Evolutionary conservation across 2,329 filamentous ascomycete genomes (phyloP).

Genomic region (Exserohilum rostratum): DNA sequence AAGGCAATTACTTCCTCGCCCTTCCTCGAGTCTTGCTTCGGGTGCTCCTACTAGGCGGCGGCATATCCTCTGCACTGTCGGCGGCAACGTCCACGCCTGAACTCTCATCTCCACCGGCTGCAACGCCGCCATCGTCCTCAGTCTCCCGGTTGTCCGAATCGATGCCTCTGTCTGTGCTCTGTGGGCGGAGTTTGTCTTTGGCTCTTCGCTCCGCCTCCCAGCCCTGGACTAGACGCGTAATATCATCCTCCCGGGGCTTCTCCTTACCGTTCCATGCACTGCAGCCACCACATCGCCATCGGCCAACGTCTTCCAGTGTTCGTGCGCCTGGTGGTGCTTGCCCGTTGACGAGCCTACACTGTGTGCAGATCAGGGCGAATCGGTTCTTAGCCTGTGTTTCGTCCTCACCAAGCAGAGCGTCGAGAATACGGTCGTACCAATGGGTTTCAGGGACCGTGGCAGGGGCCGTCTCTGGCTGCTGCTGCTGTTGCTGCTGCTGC

Average conservation of each 20-base stretch:
- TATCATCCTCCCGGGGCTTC: conserved; percentile 75
- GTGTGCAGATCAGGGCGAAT: conserved; percentile 80
- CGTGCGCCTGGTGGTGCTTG: conserved; percentile 89
- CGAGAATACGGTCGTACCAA: conserved; percentile 95
- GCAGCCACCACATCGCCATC: conserved; percentile 90
- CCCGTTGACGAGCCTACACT: conserved; percentile 89
- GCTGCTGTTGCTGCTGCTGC: too few relatives aligned
- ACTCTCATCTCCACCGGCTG: conserved; percentile 23
- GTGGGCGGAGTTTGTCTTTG: conserved; percentile 24
- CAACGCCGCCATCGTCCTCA: conserved; percentile 27
- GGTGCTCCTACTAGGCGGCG: conserved; percentile 46
- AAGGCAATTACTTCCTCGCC: conserved; percentile 44
- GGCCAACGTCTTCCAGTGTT: conserved; percentile 76
- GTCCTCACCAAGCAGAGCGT: conserved; percentile 91
- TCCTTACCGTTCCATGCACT: conserved; percentile 80
- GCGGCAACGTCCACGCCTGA: conserved; percentile 29
- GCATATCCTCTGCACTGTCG: conserved; percentile 28
- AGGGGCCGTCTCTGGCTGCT: conserved; percentile 46
- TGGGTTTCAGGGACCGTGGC: conserved; percentile 57
- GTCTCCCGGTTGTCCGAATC: conserved; percentile 32
- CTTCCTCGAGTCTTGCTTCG: conserved; percentile 51
- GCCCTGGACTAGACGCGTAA: conserved; percentile 49
- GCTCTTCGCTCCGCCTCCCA: conserved; percentile 61
- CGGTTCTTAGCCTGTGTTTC: conserved; percentile 92
- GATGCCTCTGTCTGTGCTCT: conserved; percentile 16